phyloP scores from a whole-genome alignment of 164 flowering plant genomes.

The Euptelea pleiosperma region DNA sequence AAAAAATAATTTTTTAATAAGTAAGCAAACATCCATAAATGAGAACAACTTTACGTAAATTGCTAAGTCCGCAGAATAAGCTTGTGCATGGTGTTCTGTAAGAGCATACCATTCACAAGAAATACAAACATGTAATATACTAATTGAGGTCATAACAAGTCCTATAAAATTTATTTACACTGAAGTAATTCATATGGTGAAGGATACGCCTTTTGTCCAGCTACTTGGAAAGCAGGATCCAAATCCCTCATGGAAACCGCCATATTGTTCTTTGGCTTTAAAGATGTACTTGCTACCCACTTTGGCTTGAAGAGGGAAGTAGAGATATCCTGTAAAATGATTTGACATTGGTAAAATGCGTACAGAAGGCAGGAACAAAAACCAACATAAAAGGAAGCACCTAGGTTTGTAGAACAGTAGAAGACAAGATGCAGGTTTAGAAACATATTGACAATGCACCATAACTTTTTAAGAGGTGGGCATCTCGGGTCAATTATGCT shows the following conservation, averaged over 20 bases:
- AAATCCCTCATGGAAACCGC: slow-evolving; percentile 91
- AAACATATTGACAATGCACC: not conserved
- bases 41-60: too few species aligned
- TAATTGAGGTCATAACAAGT: not conserved
- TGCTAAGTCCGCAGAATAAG: too few species aligned
- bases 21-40: too few species aligned
- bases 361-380: not conserved
- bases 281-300: slow-evolving; percentile 11
- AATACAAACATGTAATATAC: not conserved
- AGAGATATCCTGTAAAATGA: slow-evolving; percentile 29
- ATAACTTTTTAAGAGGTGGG: not conserved
- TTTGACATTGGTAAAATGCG: slow-evolving; percentile 1
- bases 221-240: slow-evolving; percentile 93
- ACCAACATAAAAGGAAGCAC: not conserved
- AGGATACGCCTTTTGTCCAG: slow-evolving; percentile 83
- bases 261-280: slow-evolving; percentile 41
- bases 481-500: not conserved
- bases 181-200: slow-evolving; percentile 4
- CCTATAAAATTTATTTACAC: not conserved
- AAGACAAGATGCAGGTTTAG: not conserved
- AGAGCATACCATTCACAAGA: too few species aligned
- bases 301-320: slow-evolving; percentile 17
- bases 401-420: too few species aligned
- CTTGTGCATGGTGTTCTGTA: too few species aligned
- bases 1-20: too few species aligned